These are phyloP conservation scores for Phialocephala sp. DNA, from an alignment of 2,329 filamentous ascomycete genomes.

Conservation along the genomic window DNA sequence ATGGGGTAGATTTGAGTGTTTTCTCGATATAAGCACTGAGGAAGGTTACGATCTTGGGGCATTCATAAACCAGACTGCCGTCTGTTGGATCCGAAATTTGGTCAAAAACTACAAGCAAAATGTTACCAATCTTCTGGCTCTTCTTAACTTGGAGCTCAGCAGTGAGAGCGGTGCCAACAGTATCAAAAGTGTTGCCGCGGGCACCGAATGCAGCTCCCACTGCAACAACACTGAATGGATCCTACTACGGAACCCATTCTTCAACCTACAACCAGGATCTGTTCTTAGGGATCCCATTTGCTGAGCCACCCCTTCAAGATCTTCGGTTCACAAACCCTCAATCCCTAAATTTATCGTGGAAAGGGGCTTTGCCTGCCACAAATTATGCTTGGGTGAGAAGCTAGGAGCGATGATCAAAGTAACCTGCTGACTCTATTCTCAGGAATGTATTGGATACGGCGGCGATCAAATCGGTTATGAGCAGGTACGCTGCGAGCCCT, in stretches of 20 bases:
- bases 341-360: constrained; percentile 25
- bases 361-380: constrained; percentile 27
- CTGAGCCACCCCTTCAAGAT: constrained; percentile 27
- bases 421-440: neutral
- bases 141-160: neutral
- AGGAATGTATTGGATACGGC: constrained; percentile 30
- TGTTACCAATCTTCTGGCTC: neutral
- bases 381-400: constrained; percentile 23
- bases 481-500: neutral
- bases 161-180: neutral
- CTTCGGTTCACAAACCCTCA: constrained; percentile 25
- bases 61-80: neutral
- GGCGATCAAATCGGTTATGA: constrained; percentile 25
- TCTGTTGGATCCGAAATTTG: neutral
- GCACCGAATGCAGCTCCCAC: constrained; percentile 11
- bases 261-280: constrained; percentile 28
- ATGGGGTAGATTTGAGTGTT: neutral
- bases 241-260: constrained; percentile 27
- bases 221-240: constrained; percentile 28
- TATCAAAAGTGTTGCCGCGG: neutral
- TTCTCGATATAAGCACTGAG: no score
- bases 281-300: constrained; percentile 34
- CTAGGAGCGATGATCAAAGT: no score
- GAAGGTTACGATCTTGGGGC: neutral
- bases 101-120: neutral